Base-by-base conservation (phyloP, 768 basidiomycete species). In the Tephrocybe sp. region DNA sequence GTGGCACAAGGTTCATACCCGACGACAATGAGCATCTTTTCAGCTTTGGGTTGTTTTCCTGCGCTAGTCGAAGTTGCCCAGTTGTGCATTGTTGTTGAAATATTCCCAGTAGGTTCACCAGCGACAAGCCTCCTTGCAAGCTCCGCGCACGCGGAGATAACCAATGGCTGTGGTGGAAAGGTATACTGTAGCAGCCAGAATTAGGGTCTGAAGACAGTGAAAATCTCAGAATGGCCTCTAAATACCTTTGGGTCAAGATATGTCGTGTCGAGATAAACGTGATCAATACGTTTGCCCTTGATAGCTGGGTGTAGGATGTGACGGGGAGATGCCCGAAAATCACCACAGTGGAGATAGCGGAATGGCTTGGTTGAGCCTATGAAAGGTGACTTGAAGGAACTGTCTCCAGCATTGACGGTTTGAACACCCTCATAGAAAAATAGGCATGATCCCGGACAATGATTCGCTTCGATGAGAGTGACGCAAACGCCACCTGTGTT, bases 401-500 rank as follows among this genome's bases (percentile, higher is more conserved):
- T 88, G 62, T 95, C 93, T 0, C 94, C 94, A 0, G 92, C 91
- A 62, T 95, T 75, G 46, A 87, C 71, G 0, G 94, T 97, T 64
- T 97, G 94, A 34, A 68, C 78, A 5, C 97, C 95, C 68, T 97
- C 92, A 58, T 94, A 98, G 27, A 95, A 75, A 68, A 97, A 98
- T 21, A 99, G 72, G 50, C 85, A 91, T 2, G 94, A 97, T 3
- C 97, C 97, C 4, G 97, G 97, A 65, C 95, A 97, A 62, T 98
- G 97, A 64, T 99, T 98, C 9, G 95, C 97, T 60, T 97, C 91
- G n/a, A 99, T 92, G 33, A 94, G 80, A 1, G 93, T 97, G 4
- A 97, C 94, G 30, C 70, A 73, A 29, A 97, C 91, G 2, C 94
- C 94, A 22, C 83, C 82, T 0, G 92, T 91, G 56, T 89, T 69